These are phyloP conservation scores for Wallacemonas sp. DNA, from an alignment of 208 protist species.

Conservation along the genomic window DNA sequence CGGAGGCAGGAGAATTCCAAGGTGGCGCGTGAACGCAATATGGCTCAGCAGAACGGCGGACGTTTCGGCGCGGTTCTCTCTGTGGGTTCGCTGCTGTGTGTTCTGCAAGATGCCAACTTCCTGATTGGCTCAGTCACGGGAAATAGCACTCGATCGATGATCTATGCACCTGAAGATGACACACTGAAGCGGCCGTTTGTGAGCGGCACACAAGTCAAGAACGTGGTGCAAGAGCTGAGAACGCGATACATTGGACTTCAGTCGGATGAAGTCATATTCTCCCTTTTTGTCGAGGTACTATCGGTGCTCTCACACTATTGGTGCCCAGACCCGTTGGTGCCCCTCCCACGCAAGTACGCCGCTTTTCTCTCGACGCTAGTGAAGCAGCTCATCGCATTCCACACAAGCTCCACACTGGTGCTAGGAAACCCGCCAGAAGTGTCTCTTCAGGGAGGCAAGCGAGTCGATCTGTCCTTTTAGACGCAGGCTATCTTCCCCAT, in stretches of 20 bases:
- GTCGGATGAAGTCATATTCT: slow-evolving; percentile 61
- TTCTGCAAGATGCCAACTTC: slow-evolving; percentile 80
- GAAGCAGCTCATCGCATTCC: slow-evolving; percentile 47
- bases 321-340: slow-evolving; percentile 80
- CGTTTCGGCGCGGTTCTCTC: slow-evolving; percentile 65
- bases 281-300: slow-evolving; percentile 70
- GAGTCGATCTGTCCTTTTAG: slow-evolving; percentile 33
- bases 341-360: slow-evolving; percentile 62
- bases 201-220: slow-evolving; percentile 31
- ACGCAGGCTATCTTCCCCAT: not conserved
- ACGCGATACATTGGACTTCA: slow-evolving; percentile 17
- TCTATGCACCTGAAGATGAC: slow-evolving; percentile 12
- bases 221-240: slow-evolving; percentile 28
- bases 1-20: slow-evolving; percentile 61
- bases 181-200: slow-evolving; percentile 41
- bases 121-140: slow-evolving; percentile 16
- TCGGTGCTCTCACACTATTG: slow-evolving; percentile 58
- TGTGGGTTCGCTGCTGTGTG: slow-evolving; percentile 36
- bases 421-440: slow-evolving; percentile 53
- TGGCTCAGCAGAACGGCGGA: slow-evolving; percentile 56
- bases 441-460: slow-evolving; percentile 41
- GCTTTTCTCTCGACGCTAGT: slow-evolving; percentile 64
- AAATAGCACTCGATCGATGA: not conserved
- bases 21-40: slow-evolving; percentile 30
- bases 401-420: slow-evolving; percentile 64